These are phyloP conservation scores for Mycena rebaudengoi DNA, from an alignment of 768 basidiomycete species.

Conservation along the genomic window DNA sequence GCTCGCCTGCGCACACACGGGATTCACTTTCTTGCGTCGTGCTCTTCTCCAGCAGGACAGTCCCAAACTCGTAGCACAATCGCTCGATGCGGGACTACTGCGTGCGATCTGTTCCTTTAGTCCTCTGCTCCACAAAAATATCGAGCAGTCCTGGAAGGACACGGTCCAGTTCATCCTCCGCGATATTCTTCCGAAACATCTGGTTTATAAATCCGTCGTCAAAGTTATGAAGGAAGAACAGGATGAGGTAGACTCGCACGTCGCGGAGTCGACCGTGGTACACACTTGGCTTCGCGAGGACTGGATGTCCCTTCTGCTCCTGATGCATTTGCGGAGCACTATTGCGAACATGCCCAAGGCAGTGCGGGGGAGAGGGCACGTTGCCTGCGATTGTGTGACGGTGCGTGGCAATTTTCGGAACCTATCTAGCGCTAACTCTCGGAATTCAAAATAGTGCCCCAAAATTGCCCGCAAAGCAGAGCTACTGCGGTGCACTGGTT, in stretches of 20 bases:
- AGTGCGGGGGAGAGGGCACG: not conserved
- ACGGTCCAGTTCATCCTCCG: not conserved
- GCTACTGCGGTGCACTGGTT: constrained; percentile 1
- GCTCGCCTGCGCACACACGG: not conserved
- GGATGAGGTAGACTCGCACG: not conserved
- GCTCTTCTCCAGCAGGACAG: not conserved
- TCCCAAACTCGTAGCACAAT: constrained; percentile 1
- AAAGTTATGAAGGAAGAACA: constrained; percentile 8
- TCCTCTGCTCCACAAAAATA: not conserved
- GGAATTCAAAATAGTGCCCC: too few species aligned
- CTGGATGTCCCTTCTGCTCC: not conserved
- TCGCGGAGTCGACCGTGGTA: not conserved
- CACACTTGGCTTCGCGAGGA: constrained; percentile 1
- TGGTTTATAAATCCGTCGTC: constrained; percentile 15
- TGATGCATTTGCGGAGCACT: not conserved
- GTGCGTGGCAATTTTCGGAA: not conserved
- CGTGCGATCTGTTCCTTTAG: not conserved
- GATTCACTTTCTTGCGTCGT: not conserved
- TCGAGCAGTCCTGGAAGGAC: not conserved
- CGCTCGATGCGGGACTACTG: constrained; percentile 12
- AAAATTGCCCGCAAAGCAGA: not conserved
- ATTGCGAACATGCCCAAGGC: constrained; percentile 12
- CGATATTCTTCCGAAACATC: constrained; percentile 2
- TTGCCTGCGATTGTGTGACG: not conserved
- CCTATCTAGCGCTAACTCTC: not conserved